Evolutionary conservation across 805 yeast species (phyloP), one percentile per base, ranked within the genome.

Genomic region (Suhomyces tanzawaensis): DNA sequence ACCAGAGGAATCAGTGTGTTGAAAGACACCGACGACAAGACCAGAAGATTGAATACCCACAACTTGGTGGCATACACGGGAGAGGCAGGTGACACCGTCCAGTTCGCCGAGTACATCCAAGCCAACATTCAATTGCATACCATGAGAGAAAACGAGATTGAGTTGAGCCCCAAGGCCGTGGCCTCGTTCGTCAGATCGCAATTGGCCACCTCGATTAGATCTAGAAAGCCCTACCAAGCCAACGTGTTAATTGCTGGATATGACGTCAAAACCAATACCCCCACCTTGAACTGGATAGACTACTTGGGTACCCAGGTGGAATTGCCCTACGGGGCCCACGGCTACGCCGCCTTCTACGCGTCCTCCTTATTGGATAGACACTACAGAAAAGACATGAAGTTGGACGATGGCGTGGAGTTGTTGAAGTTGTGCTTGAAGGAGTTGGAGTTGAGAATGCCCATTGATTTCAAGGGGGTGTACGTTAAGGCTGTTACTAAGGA

Each of bases 251-350:
- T 93, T 44, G 99, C 85, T 29, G 97, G 98, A 8, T 81, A 72
- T 58, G 91, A 88, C 53, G 62, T 66, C 12, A 76, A 73, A 46
- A 71, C 70, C 6, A 61, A 71, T 28, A 70, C 66, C 42, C 88
- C 97, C 27, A 69, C 76, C 36, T 72, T 93, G 53, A 82, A 85
- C 55, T 88, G 91, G 82, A 85, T 93, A 49, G 99, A 93, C 60
- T 93, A 93, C 61, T 69, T 93, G 48, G 99, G 99, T 6, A 86
- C 99, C 2, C 79, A 82, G 48, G 95, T 82, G 12, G 87, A 82
- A 44, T 72, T 93, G 42, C 98, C 99, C 12, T 93, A 93, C 58
- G 96, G 95, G 13, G 98, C 98, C 2, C 99, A 93, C 60, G 99
- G 99, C 9, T 93, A 93, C 57, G 95, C 98, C n/a, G 95, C 95